A percentile compares a stretch with the other conserved stretches of the same genome.
phyloP scores from a whole-genome alignment of 2,329 filamentous ascomycete genomes.

The Fusarium napiforme region DNA sequence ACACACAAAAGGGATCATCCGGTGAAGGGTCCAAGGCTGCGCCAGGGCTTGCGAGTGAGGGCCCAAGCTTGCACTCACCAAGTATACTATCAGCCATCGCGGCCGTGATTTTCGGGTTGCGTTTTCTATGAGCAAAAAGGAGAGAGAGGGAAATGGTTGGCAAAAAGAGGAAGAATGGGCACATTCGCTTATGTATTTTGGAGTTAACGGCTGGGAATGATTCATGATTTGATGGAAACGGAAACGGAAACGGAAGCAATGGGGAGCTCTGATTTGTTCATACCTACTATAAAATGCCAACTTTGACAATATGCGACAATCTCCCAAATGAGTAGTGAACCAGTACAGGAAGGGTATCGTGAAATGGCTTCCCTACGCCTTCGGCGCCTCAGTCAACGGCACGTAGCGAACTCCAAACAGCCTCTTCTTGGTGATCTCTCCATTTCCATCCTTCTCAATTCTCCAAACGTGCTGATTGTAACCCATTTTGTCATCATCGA shows the following conservation, averaged over 20 bases:
- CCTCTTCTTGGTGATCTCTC: constrained; percentile 68
- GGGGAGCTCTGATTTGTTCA: background rate
- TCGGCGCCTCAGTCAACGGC: constrained; percentile 76
- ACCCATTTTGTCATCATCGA: constrained; percentile 64
- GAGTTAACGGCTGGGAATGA: constrained; percentile 1
- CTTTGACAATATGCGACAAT: background rate
- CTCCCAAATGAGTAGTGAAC: background rate
- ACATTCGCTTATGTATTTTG: background rate
- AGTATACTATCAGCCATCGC: constrained; percentile 24
- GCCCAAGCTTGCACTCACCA: constrained; percentile 14
- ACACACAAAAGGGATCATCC: background rate
- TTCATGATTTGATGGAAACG: background rate
- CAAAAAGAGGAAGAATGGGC: background rate
- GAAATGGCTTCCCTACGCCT: background rate
- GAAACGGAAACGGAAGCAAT: background rate
- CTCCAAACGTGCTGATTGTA: constrained; percentile 75
- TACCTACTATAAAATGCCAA: background rate
- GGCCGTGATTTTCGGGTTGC: constrained; percentile 29
- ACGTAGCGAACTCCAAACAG: constrained; percentile 81
- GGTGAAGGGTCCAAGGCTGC: constrained; percentile 1
- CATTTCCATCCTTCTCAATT: constrained; percentile 76
- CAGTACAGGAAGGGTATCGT: background rate
- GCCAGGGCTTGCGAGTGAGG: constrained; percentile 20
- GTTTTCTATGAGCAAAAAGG: background rate
- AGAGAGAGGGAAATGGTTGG: background rate